These are phyloP conservation scores for Polyplosphaeria fusca DNA, from an alignment of 495 filamentous ascomycete genomes.

Conservation along the genomic window DNA sequence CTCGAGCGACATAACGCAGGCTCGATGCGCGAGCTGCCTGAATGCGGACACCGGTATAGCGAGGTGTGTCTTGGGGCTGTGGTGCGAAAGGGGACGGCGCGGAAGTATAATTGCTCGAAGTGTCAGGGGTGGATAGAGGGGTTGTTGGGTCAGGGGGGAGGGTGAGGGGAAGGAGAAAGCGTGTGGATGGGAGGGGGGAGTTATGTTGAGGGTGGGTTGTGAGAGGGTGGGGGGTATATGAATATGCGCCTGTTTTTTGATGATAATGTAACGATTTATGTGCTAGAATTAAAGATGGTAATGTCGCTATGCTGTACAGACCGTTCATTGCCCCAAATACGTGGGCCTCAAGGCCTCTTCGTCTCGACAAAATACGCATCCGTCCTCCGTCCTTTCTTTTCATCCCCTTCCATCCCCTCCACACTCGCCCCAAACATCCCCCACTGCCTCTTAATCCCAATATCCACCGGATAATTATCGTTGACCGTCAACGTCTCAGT, in stretches of 20 bases:
- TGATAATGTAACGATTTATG: too few relatives aligned
- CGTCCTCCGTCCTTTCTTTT: not conserved
- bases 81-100: not conserved
- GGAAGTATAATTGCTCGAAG: conserved; percentile 16
- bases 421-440: conserved; percentile 4
- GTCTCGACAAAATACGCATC: too few relatives aligned
- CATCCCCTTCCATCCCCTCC: not conserved
- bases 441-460: conserved; percentile 18
- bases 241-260: too few relatives aligned
- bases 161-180: too few relatives aligned
- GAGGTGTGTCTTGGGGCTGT: conserved; percentile 7
- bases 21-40: not conserved
- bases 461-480: conserved; percentile 7
- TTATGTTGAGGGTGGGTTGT: too few relatives aligned
- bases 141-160: not conserved
- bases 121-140: conserved; percentile 9
- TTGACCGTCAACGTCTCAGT: not conserved
- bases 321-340: too few relatives aligned
- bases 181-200: too few relatives aligned
- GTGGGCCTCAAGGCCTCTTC: too few relatives aligned
- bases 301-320: too few relatives aligned
- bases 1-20: conserved; percentile 6
- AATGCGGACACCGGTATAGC: conserved; percentile 13
- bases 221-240: too few relatives aligned
- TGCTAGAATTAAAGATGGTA: too few relatives aligned